phyloP scores from a whole-genome alignment of 805 yeast genomes.

The Candida andamanensis region DNA sequence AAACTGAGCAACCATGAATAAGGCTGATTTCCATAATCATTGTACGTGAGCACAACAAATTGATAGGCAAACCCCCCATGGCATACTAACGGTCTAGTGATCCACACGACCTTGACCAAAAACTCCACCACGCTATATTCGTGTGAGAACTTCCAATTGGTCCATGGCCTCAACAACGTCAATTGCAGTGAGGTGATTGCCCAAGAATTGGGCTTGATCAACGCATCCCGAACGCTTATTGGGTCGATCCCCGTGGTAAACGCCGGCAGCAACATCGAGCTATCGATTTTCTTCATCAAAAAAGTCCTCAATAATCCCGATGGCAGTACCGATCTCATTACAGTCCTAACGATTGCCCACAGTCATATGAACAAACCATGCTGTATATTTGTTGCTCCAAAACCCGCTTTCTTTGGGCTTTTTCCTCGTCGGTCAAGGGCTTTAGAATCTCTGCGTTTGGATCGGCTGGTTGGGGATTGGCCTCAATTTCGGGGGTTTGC shows the following conservation, averaged over 20 bases:
- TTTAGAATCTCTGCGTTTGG: constrained; percentile 57
- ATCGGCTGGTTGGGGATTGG: no score
- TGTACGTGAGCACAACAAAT: constrained; percentile 18
- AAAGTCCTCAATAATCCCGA: constrained; percentile 34
- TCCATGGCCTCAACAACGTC: constrained; percentile 36
- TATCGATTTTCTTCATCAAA: constrained; percentile 47
- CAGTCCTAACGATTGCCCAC: constrained; percentile 46
- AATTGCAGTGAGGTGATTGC: constrained; percentile 52
- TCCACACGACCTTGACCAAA: constrained; percentile 44
- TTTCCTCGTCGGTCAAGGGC: constrained; percentile 63
- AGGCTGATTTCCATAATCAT: constrained; percentile 17
- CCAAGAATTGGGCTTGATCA: constrained; percentile 50
- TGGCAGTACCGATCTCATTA: constrained; percentile 46
- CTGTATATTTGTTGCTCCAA: constrained; percentile 52
- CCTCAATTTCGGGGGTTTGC: constrained; percentile 6
- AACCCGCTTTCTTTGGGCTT: constrained; percentile 57
- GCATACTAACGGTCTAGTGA: constrained; percentile 29
- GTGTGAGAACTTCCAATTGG: constrained; percentile 45
- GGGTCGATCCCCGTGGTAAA: constrained; percentile 33
- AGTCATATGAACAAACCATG: constrained; percentile 45
- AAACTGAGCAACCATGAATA: no score
- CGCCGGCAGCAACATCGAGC: constrained; percentile 22
- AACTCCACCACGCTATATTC: constrained; percentile 60
- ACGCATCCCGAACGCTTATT: constrained; percentile 40
- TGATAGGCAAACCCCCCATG: no score